phyloP scores from a whole-genome alignment of 805 yeast genomes.

The Monosporozyma servazzii region DNA sequence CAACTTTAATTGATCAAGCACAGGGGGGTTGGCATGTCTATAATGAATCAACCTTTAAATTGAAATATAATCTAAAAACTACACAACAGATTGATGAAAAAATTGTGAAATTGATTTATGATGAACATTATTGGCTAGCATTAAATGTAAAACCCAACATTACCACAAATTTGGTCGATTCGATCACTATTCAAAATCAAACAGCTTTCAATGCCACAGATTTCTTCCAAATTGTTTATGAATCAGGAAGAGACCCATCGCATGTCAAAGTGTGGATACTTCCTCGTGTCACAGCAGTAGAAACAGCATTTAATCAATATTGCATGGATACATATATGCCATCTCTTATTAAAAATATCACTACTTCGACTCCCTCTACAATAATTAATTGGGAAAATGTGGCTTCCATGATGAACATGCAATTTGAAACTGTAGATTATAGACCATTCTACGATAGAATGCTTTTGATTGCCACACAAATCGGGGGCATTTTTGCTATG shows the following conservation, averaged over 20 bases:
- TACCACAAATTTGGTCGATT: constrained; percentile 23
- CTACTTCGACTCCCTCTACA: constrained; percentile 7
- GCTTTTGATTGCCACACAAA: constrained; percentile 57
- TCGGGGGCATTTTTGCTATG: constrained; percentile 64
- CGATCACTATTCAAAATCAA: constrained; percentile 14
- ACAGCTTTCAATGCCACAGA: constrained; percentile 15
- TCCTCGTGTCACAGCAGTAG: constrained; percentile 35
- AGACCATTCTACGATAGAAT: constrained; percentile 44
- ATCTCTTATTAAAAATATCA: constrained; percentile 12
- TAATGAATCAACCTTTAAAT: constrained; percentile 19
- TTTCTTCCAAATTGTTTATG: constrained; percentile 39
- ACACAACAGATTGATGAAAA: constrained; percentile 28
- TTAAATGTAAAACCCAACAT: constrained; percentile 46
- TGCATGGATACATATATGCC: constrained; percentile 7
- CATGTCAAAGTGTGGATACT: constrained; percentile 38
- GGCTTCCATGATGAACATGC: constrained; percentile 23
- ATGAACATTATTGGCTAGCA: constrained; percentile 58
- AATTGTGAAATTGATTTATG: constrained; percentile 38
- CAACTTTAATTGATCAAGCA: neutral
- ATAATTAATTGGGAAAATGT: constrained; percentile 5
- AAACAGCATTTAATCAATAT: constrained; percentile 8
- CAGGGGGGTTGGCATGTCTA: constrained; percentile 27
- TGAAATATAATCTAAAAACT: constrained; percentile 9
- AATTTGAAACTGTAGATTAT: constrained; percentile 34
- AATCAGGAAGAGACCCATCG: constrained; percentile 54